A percentile compares a stretch with the other conserved stretches of the same genome.
Conservation (phyloP, 768 basidiomycete genomes). For the Tylopilus subfusipes region DNA sequence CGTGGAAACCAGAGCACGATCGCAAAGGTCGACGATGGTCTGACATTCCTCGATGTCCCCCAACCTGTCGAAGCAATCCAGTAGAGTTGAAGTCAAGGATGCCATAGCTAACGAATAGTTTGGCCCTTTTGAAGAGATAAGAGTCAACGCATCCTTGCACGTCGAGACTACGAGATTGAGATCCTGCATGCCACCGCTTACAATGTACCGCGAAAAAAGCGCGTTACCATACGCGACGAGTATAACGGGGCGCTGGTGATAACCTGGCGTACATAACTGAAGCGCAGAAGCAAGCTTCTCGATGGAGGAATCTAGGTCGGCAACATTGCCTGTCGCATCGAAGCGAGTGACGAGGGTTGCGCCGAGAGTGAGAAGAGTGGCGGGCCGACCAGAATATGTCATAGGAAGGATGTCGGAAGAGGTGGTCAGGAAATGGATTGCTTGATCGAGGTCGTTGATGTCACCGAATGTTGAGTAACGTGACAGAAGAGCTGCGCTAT, state of each 20-base stretch:
- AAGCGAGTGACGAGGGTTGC: conserved; percentile 6
- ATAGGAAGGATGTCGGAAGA: conserved; percentile 16
- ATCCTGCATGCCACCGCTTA: conserved; percentile 14
- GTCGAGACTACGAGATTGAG: conserved; percentile 11
- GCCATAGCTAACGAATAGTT: conserved; percentile 1
- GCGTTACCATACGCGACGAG: conserved; percentile 11
- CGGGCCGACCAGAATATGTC: conserved; percentile 1
- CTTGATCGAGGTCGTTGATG: conserved; percentile 20
- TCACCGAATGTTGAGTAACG: conserved; percentile 15
- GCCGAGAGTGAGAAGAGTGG: conserved; percentile 16
- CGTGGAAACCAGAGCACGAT: conserved; percentile 11
- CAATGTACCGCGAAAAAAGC: conserved; percentile 14
- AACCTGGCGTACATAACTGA: conserved; percentile 5
- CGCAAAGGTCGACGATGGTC: conserved; percentile 19
- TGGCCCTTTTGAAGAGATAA: neutral
- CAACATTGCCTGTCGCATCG: conserved; percentile 1
- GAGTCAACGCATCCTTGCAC: conserved; percentile 17
- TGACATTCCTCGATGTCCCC: conserved; percentile 16
- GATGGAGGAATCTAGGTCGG: conserved; percentile 19
- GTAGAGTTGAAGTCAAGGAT: conserved; percentile 2
- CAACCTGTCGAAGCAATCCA: conserved; percentile 6
- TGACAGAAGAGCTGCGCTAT: conserved; percentile 14
- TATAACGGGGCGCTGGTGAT: conserved; percentile 1
- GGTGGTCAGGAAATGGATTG: conserved; percentile 19
- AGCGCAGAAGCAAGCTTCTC: conserved; percentile 14